These are phyloP conservation scores for Dianthus caryophyllus DNA, from an alignment of 148 eudicot species.

Conservation along the genomic window DNA sequence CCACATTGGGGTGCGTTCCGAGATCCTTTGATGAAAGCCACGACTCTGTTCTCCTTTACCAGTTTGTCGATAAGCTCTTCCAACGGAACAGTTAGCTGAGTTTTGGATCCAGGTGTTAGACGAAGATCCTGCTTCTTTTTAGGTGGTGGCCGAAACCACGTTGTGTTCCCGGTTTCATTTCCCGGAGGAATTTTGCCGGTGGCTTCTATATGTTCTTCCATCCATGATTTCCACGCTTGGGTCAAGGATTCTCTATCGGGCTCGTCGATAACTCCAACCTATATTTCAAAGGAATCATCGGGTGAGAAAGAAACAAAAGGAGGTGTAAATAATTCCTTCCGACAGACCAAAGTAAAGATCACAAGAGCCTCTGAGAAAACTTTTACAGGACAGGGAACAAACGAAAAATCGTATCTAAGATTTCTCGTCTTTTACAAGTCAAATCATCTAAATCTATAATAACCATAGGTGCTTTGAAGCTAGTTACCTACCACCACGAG, in stretches of 20 bases:
- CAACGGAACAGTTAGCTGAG: slow-evolving; percentile 69
- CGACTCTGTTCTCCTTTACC: slow-evolving; percentile 93
- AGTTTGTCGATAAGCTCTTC: slow-evolving; percentile 74
- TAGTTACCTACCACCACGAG: background rate
- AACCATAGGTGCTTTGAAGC: no score
- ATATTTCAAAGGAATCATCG: slow-evolving; percentile 3
- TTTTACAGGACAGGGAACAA: no score
- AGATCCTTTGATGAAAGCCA: slow-evolving; percentile 90
- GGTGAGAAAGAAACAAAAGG: no score
- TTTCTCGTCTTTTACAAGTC: no score
- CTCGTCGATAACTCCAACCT: slow-evolving; percentile 74
- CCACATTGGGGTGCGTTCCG: slow-evolving; percentile 87
- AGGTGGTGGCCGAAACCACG: slow-evolving; percentile 74
- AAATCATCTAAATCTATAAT: no score
- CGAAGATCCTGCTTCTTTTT: slow-evolving; percentile 75
- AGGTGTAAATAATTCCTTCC: no score
- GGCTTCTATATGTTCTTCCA: slow-evolving; percentile 86
- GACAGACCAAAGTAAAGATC: no score
- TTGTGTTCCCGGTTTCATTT: slow-evolving; percentile 75
- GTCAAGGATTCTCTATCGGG: slow-evolving; percentile 72
- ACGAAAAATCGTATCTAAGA: no score
- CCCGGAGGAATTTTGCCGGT: slow-evolving; percentile 89
- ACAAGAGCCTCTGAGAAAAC: no score
- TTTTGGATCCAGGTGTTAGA: slow-evolving; percentile 77
- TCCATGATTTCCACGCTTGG: slow-evolving; percentile 97